Conservation (phyloP, 345 rosid species). For the Pistacia atlantica region DNA sequence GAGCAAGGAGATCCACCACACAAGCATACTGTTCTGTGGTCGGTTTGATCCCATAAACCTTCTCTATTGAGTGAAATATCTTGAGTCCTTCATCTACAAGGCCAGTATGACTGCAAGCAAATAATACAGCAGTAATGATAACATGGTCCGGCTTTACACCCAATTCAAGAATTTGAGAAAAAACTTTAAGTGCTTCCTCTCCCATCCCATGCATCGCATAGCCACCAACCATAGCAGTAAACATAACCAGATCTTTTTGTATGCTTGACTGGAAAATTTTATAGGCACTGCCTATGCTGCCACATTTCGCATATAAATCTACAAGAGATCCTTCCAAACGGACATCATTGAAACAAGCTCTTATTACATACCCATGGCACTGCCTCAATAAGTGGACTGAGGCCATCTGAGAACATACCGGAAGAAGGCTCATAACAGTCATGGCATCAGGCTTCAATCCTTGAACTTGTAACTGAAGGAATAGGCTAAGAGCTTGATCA, state of each 20-base stretch:
- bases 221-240: conserved; percentile 78
- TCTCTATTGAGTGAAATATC: conserved; percentile 58
- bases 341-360: conserved; percentile 61
- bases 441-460: conserved; percentile 75
- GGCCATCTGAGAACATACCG: conserved; percentile 62
- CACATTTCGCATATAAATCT: conserved; percentile 84
- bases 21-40: conserved; percentile 77
- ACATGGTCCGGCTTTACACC: conserved; percentile 76
- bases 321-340: conserved; percentile 62
- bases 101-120: conserved; percentile 88
- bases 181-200: conserved; percentile 68
- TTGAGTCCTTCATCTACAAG: conserved; percentile 68
- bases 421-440: conserved; percentile 76
- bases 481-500: conserved; percentile 54
- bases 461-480: conserved; percentile 54
- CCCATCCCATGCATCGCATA: conserved; percentile 90
- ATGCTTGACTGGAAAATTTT: conserved; percentile 56
- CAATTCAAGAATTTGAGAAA: conserved; percentile 54
- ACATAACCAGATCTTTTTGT: conserved; percentile 67
- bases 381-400: conserved; percentile 64
- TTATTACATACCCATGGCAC: conserved; percentile 71
- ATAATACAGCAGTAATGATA: conserved; percentile 67
- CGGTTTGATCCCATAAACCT: conserved; percentile 53
- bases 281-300: conserved; percentile 54
- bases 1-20: conserved; percentile 85